Evolutionary conservation across 192 early-diverging fungal genomes (phyloP).

Genomic region (Kappamyces sp.): DNA sequence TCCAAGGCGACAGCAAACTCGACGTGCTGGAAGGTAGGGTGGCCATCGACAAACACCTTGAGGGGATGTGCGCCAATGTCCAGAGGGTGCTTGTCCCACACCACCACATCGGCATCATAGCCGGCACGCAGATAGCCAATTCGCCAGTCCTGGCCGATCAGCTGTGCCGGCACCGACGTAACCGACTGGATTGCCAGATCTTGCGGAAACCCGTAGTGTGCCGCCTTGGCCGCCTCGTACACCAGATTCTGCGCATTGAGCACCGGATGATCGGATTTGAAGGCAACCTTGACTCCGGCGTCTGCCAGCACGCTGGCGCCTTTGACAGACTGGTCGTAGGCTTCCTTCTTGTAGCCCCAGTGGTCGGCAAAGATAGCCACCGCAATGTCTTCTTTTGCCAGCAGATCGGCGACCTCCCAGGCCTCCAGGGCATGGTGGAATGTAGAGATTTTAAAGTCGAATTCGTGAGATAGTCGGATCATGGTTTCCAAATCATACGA

Average conservation of each 20-base stretch:
- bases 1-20: slow-evolving; percentile 4
- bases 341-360: slow-evolving; percentile 68
- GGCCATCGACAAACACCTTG: slow-evolving; percentile 70
- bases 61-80: slow-evolving; percentile 64
- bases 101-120: slow-evolving; percentile 75
- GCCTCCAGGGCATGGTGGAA: slow-evolving; percentile 80
- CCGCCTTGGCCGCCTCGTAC: slow-evolving; percentile 69
- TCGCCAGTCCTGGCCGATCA: slow-evolving; percentile 61
- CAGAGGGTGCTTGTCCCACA: slow-evolving; percentile 71
- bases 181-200: slow-evolving; percentile 55
- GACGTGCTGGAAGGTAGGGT: slow-evolving; percentile 31
- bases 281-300: slow-evolving; percentile 65
- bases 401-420: slow-evolving; percentile 58
- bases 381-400: slow-evolving; percentile 58
- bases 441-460: slow-evolving; percentile 62
- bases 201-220: slow-evolving; percentile 63
- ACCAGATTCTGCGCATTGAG: slow-evolving; percentile 67
- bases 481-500: slow-evolving; percentile 68
- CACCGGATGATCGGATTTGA: slow-evolving; percentile 77
- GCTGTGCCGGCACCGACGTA: slow-evolving; percentile 65
- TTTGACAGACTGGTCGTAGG: slow-evolving; percentile 58
- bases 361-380: slow-evolving; percentile 56
- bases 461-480: slow-evolving; percentile 65
- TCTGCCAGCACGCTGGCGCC: slow-evolving; percentile 56
- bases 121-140: slow-evolving; percentile 58